Evolutionary conservation across 495 filamentous ascomycete species (phyloP).

Genomic region (Penicillium salamii): DNA sequence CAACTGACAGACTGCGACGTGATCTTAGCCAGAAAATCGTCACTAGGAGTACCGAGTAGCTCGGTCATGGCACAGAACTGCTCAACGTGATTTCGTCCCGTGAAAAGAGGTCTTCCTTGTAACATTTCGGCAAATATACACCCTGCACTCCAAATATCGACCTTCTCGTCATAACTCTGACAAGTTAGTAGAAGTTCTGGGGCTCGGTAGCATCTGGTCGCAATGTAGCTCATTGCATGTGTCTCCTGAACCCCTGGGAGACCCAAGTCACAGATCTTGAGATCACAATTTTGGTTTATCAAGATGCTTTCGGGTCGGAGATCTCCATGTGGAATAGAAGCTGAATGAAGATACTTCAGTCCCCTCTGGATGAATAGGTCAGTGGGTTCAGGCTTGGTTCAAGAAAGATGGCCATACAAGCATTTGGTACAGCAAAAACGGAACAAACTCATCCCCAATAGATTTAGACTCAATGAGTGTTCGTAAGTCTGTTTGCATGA

Average conservation of each 20-base stretch:
- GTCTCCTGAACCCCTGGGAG: constrained; percentile 87
- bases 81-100: constrained; percentile 89
- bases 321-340: constrained; percentile 86
- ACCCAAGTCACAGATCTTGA: constrained; percentile 95
- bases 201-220: constrained; percentile 85
- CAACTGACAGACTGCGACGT: constrained; percentile 8
- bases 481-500: constrained; percentile 87
- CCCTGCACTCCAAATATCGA: constrained; percentile 93
- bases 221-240: constrained; percentile 85
- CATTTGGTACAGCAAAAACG: constrained; percentile 94
- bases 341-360: constrained; percentile 90
- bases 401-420: constrained; percentile 48
- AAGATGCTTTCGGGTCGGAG: constrained; percentile 90
- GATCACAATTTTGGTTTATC: constrained; percentile 91
- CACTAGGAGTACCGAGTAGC: constrained; percentile 81
- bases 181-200: constrained; percentile 97
- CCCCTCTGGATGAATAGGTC: constrained; percentile 33
- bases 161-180: constrained; percentile 94
- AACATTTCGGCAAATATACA: constrained; percentile 98
- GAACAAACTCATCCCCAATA: constrained; percentile 90
- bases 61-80: constrained; percentile 95
- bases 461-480: constrained; percentile 80
- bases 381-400: background rate
- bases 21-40: constrained; percentile 29
- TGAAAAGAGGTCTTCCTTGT: constrained; percentile 89